Evolutionary conservation across 108 stramenopile genomes (phyloP), one percentile per base, ranked within the genome.

Genomic region (Cylindrotheca closterium): DNA sequence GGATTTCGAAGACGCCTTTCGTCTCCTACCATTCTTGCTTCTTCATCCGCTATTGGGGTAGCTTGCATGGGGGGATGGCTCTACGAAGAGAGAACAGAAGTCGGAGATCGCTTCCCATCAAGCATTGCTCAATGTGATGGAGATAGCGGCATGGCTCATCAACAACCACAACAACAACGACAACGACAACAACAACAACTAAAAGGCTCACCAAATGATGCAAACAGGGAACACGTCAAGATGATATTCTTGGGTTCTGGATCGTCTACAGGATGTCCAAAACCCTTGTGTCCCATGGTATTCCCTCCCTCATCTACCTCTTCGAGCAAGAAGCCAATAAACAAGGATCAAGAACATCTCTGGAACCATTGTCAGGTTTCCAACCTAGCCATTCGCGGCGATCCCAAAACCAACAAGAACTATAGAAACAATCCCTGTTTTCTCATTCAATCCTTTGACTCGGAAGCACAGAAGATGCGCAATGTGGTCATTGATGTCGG

Each of bases 401-500:
- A 94, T 72, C 93, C 93, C 42, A 80, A 77, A 50, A 53, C 65
- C 70, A 94, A 91, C 73, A 89, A 83, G 53, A 75, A 94, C 63
- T 91, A 94, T 60, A 65, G 93, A 30, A 88, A 88, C 58, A 94
- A 94, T 63, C 89, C 93, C 21, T 78, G 79, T 48, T 60, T 94
- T 27, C 71, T 94, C 56, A 80, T 91, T 60, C 51, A 65, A 25
- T 78, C 84, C 60, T 54, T 64, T 24, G 64, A 75, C 17, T 24
- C 37, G 3, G 65, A 52, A 18, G 46, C 34, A 10, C 74, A 71
- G 12, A 47, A 42, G 3, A 51, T 68, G 50, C 70, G 58, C 22
- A 78, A 85, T 28, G 77, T 89, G 25, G 60, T 94, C 15, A 89
- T 94, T 65, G 93, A 94, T 60, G 87, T 78, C n/a, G 93, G 93